Percentiles rank a stretch among this genome's conserved stretches.
Conservation (phyloP, 805 yeast genomes). For the Grigorovia yakushimaensis region DNA sequence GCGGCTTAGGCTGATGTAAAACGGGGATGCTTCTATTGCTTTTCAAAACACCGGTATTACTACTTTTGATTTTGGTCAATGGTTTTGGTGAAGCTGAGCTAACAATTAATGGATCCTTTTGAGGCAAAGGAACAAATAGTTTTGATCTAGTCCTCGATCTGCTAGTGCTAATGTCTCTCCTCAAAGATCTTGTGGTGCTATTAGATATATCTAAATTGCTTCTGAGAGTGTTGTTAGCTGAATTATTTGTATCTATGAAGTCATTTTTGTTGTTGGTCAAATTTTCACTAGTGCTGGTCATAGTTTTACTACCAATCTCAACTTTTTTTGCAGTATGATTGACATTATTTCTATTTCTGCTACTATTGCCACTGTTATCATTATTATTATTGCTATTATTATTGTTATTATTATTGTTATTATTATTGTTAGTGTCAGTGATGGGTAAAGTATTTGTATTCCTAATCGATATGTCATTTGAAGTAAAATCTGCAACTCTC, state of each 20-base stretch:
- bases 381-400: too few relatives aligned
- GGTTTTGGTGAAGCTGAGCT: conserved; percentile 8
- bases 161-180: not conserved
- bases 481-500: not conserved
- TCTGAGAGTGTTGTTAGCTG: not conserved
- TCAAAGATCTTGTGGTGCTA: not conserved
- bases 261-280: not conserved
- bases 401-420: not conserved
- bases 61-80: not conserved
- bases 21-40: not conserved
- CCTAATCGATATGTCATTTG: not conserved
- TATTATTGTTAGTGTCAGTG: not conserved
- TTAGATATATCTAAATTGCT: not conserved
- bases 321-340: too few relatives aligned
- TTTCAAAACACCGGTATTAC: not conserved
- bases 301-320: too few relatives aligned
- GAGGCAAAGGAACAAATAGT: conserved; percentile 29
- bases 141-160: conserved; percentile 22
- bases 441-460: not conserved
- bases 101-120: conserved; percentile 25
- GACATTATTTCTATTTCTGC: too few relatives aligned
- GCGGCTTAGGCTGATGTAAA: not conserved
- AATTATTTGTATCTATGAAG: not conserved
- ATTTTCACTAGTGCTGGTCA: too few relatives aligned
- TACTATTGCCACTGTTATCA: too few relatives aligned